phyloP scores from a whole-genome alignment of 1,139 yeast genomes.

The Lodderomyces pseudojiufengensis region DNA sequence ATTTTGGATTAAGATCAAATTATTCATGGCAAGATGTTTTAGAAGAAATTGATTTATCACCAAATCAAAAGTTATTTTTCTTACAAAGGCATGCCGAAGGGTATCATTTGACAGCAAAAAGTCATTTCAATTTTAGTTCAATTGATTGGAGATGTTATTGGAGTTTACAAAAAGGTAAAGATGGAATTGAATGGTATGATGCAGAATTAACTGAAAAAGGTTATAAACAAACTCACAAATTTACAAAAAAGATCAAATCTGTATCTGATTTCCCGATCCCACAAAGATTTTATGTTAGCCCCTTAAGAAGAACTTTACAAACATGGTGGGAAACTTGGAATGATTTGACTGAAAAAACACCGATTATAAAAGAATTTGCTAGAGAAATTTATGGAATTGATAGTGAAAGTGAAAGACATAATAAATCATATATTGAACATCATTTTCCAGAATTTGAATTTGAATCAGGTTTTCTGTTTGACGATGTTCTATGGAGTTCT shows the following conservation, averaged over 20 bases:
- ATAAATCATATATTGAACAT: conserved; percentile 20
- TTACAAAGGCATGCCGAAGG: conserved; percentile 44
- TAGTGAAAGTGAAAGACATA: conserved; percentile 34
- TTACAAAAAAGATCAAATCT: conserved; percentile 17
- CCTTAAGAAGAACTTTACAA: conserved; percentile 32
- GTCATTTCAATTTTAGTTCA: conserved; percentile 9
- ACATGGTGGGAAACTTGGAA: conserved; percentile 32
- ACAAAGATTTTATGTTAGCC: conserved; percentile 30
- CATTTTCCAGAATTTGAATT: conserved; percentile 26
- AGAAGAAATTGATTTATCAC: conserved; percentile 2
- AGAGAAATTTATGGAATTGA: conserved; percentile 40
- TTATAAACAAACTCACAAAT: conserved; percentile 16
- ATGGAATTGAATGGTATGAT: conserved; percentile 34
- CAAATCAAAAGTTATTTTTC: conserved; percentile 27
- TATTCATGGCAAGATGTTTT: conserved; percentile 17
- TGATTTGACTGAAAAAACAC: conserved; percentile 15
- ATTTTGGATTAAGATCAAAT: conserved; percentile 19
- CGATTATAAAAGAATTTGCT: conserved; percentile 30
- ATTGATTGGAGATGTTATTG: conserved; percentile 34
- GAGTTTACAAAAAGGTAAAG: conserved; percentile 29
- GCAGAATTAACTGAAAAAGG: conserved; percentile 34
- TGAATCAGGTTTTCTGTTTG: conserved; percentile 25
- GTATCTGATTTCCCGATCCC: conserved; percentile 25
- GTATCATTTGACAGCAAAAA: conserved; percentile 32
- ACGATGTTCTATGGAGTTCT: conserved; percentile 27